phyloP scores from a whole-genome alignment of 257 asterid genomes.

The Solanum dulcamara region DNA sequence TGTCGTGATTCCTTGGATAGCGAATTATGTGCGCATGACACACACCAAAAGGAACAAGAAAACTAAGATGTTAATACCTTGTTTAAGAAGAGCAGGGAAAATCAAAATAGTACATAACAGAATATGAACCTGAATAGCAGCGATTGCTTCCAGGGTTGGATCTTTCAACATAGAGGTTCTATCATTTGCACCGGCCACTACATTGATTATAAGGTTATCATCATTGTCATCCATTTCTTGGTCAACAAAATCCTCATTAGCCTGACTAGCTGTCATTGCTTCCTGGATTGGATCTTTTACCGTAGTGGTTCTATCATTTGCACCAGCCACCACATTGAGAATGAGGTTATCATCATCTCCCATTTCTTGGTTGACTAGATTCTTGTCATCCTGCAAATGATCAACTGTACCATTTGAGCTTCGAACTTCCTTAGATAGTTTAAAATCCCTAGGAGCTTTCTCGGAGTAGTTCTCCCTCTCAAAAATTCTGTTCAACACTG shows the following conservation, averaged over 20 bases:
- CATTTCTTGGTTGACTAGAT: conserved; percentile 26
- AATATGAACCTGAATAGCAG: conserved; percentile 28
- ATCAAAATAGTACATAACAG: not conserved
- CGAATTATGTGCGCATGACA: conserved; percentile 18
- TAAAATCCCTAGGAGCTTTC: conserved; percentile 5
- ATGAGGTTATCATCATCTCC: conserved; percentile 66
- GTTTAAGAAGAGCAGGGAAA: not conserved
- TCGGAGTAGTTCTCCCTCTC: conserved; percentile 30
- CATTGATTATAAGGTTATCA: conserved; percentile 57
- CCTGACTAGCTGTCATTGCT: conserved; percentile 29
- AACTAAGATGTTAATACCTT: not conserved
- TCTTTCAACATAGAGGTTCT: conserved; percentile 21
- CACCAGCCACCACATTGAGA: conserved; percentile 41
- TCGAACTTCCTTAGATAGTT: conserved; percentile 10
- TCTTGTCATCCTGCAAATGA: conserved; percentile 19
- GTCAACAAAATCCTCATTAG: conserved; percentile 25
- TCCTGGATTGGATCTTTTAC: conserved; percentile 24
- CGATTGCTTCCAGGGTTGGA: conserved; percentile 17
- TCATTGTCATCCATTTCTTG: conserved; percentile 45
- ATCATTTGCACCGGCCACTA: conserved; percentile 31
- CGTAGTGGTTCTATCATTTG: conserved; percentile 16
- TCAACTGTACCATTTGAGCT: conserved; percentile 10
- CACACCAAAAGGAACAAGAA: not conserved
- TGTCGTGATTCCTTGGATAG: conserved; percentile 4
- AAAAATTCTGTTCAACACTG: conserved; percentile 55